Evolutionary conservation across 192 early-diverging fungal species (phyloP), one percentile per base, ranked within the genome.

Genomic region (Podila epigama): DNA sequence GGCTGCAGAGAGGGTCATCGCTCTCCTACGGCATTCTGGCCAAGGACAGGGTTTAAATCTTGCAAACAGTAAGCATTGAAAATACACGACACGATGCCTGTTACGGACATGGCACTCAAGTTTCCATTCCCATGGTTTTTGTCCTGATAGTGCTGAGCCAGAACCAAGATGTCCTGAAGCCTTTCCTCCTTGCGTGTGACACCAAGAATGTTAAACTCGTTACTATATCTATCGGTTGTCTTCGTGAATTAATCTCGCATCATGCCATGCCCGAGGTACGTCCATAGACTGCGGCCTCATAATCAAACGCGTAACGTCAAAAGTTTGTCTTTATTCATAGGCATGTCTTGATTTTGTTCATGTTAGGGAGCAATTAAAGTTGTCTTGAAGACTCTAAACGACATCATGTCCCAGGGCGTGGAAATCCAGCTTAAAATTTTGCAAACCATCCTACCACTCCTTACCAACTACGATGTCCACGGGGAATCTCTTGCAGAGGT

Each of bases 401-500:
- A 93, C 41, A 88, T 92, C 27, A 84, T 89, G 51, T 73, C 79
- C 2, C 85, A 88, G 58, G 88, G 89, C 20, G 83, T 92, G 10
- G 96, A 98, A 33, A 88, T 96, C 27, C 97, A 99, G 72, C 81
- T 99, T 39, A 98, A 97, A 64, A 89, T 96, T 15, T 80, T 99
- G 41, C 97, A 99, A 70, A 95, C 92, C 12, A 83, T 99, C 10
- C 67, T 97, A 32, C 96, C 97, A 5, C 83, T 99, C 29, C 83
- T 97, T 13, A 92, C 89, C 15, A 91, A 92, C 58, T 98, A 98
- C 65, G 68, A 83, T 20, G 88, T 99, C n/a, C 88, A 90, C 62
- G 94, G 92, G 27, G 90, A 90, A 42, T 84, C 91, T 1, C 73
- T 99, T 50, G 94, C 92, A 4, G 92, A 96, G 81, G 91, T 93